Conservation (phyloP, 2,329 filamentous ascomycete species). For the Cordyceps fumosorosea region DNA sequence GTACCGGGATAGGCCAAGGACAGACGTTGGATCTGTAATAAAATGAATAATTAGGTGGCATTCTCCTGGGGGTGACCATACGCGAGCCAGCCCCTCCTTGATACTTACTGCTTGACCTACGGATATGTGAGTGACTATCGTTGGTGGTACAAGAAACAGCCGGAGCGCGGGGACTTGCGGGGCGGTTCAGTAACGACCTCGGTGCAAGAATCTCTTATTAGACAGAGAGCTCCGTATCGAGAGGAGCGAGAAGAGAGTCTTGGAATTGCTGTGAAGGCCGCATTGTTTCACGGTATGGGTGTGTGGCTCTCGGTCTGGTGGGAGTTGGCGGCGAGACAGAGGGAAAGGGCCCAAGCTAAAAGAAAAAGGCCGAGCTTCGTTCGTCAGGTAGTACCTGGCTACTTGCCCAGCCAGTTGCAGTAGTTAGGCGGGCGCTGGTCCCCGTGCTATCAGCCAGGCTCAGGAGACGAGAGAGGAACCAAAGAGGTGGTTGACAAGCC, state of each 20-base stretch:
- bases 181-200: constrained; percentile 5
- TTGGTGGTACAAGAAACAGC: constrained; percentile 5
- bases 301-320: not conserved
- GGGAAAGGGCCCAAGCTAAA: not conserved
- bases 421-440: not conserved
- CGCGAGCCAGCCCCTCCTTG: constrained; percentile 8
- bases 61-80: not conserved
- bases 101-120: constrained; percentile 9
- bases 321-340: not conserved
- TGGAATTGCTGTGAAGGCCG: not conserved
- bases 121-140: constrained; percentile 5
- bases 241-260: constrained; percentile 1
- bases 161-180: constrained; percentile 8
- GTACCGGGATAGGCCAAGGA: not conserved
- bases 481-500: not conserved
- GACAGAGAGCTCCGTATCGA: constrained; percentile 3
- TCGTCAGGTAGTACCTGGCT: not conserved
- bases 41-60: constrained; percentile 10
- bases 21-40: constrained; percentile 9
- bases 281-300: constrained; percentile 2
- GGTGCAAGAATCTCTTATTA: not conserved
- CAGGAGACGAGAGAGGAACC: not conserved
- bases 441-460: not conserved
- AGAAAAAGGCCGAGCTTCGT: not conserved
- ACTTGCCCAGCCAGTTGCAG: not conserved